Conservation (phyloP, 2,329 filamentous ascomycete species). For the Fusarium sp. region DNA sequence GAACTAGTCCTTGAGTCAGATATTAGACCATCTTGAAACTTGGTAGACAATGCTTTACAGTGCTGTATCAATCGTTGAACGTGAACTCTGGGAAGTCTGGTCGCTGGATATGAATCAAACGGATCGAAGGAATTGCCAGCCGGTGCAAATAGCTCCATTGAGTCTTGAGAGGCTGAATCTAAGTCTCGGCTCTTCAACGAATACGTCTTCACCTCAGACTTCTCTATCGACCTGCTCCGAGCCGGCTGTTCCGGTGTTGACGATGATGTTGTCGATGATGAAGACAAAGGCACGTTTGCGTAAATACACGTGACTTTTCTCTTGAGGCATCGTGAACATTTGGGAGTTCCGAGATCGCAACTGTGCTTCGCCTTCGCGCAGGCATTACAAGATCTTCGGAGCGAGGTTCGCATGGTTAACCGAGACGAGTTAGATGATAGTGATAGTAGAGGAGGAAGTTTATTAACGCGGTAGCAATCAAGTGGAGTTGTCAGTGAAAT, state of each 20-base stretch:
- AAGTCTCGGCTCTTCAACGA: background rate
- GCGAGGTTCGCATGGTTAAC: constrained; percentile 60
- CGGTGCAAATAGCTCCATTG: constrained; percentile 29
- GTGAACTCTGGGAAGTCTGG: constrained; percentile 59
- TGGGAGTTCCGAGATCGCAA: constrained; percentile 64
- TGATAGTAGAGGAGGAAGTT: constrained; percentile 16
- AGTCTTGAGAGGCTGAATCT: background rate
- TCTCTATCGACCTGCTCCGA: background rate
- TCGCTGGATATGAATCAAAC: constrained; percentile 65
- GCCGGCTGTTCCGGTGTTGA: constrained; percentile 14
- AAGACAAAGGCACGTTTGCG: constrained; percentile 61
- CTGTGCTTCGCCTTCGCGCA: constrained; percentile 66
- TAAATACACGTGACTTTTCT: constrained; percentile 60
- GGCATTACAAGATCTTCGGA: constrained; percentile 65
- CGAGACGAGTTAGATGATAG: constrained; percentile 12
- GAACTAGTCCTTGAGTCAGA: constrained; percentile 56
- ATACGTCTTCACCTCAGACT: background rate
- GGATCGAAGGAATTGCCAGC: constrained; percentile 58
- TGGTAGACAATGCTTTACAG: constrained; percentile 53
- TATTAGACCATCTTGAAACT: background rate
- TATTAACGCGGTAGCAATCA: constrained; percentile 1
- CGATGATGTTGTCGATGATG: background rate
- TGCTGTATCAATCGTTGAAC: constrained; percentile 66
- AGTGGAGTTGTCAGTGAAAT: background rate
- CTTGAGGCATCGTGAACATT: constrained; percentile 64